Base-by-base conservation (phyloP, 352 stramenopile species). In the Globisporangium paddicum region DNA sequence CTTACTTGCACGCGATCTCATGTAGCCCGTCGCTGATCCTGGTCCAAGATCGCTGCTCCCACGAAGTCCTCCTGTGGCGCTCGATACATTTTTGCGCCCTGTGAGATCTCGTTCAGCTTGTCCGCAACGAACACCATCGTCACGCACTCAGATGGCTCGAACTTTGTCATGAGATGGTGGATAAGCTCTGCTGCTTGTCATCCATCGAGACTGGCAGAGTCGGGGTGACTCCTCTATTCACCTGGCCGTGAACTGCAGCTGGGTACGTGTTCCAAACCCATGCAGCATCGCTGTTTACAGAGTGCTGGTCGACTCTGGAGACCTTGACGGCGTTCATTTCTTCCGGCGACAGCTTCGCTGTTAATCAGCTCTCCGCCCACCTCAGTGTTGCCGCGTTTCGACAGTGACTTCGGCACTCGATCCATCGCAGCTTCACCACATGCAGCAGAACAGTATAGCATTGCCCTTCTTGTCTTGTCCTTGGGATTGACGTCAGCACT, bases 251-350 rank as follows among this genome's bases (percentile, higher is more conserved):
- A 23, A 23, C 23, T 19, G 16, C 5, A 19, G 11, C 11, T 21
- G 14, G 38, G 14, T 21, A 9, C n/a, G n/a, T n/a, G n/a, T n/a
- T n/a, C n/a, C n/a, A n/a, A n/a, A n/a, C n/a, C n/a, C n/a, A n/a
- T n/a, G n/a, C n/a, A n/a, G n/a, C n/a, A n/a, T n/a, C n/a, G n/a
- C n/a, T n/a, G n/a, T n/a, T n/a, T n/a, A n/a, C n/a, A n/a, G n/a
- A 44, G 38, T 21, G 38, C 19, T 18, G 38, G 38, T 21, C 38
- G 38, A 44, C 38, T 23, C 14, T 44, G 40, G 40, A n/a, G 18
- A 46, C 40, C 40, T 46, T 46, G 5, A 25, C n/a, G 3, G 74
- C 71, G 47, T 82, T 62, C 79, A 86, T 88, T 58, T 64, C 37
- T 66, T 35, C 34, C 16, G 16, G 21, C 18, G 38, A 18, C 6